Percentiles rank a stretch among this genome's conserved stretches.
phyloP scores from a whole-genome alignment of 345 rosid genomes.

The Abelmoschus esculentus region DNA sequence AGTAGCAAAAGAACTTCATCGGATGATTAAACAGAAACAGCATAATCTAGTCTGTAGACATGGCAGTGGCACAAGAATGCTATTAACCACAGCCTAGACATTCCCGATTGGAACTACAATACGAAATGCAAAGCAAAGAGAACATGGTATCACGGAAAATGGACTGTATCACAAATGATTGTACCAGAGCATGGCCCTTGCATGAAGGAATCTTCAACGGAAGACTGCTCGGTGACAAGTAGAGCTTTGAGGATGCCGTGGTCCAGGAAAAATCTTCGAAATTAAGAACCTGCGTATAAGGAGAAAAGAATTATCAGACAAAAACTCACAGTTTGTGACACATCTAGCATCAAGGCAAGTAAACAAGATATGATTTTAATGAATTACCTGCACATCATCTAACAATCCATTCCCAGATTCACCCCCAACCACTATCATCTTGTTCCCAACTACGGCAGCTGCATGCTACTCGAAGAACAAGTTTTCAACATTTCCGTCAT shows the following conservation, averaged over 20 bases:
- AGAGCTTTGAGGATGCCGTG: conserved; percentile 74
- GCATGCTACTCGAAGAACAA: conserved; percentile 58
- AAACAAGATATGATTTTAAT: background rate
- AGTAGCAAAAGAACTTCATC: background rate
- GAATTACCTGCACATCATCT: conserved; percentile 86
- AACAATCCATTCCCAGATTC: conserved; percentile 77
- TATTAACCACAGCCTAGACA: background rate
- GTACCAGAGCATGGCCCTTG: conserved; percentile 94
- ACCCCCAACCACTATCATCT: conserved; percentile 94
- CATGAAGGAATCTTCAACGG: conserved; percentile 94
- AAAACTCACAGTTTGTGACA: background rate
- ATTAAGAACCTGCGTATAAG: conserved; percentile 52
- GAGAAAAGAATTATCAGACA: background rate
- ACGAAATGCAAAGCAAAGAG: background rate
- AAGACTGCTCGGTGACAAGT: conserved; percentile 84
- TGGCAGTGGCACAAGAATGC: background rate
- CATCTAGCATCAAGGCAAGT: background rate
- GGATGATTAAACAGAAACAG: background rate
- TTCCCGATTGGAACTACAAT: background rate
- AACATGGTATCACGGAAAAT: background rate
- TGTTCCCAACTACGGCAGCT: conserved; percentile 80
- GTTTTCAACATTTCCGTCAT: background rate
- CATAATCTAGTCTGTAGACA: background rate
- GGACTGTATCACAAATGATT: conserved; percentile 6
- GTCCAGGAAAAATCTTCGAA: conserved; percentile 82